Base-by-base conservation (phyloP, 208 protist genomes). In the Leishmania martiniquensis region DNA sequence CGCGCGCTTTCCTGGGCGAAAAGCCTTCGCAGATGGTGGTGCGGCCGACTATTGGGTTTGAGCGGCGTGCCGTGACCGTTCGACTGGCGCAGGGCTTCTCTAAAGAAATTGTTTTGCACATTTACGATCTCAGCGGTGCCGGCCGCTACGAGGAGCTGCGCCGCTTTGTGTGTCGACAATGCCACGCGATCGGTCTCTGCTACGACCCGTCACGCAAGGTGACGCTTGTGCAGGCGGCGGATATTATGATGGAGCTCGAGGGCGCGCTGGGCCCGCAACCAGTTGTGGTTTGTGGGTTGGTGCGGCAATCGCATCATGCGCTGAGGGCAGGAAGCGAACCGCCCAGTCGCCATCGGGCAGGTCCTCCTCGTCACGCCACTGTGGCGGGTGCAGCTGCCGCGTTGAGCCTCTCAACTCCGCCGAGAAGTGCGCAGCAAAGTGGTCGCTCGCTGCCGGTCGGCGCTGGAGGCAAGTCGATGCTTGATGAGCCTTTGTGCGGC, bases 191-290 rank as follows among this genome's bases (percentile, higher is more conserved):
- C 13, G 91, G 80, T 7, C 80, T 97, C 1, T 97, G 93, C 81
- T 97, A 97, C 83, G 89, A 97, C 76, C 80, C 93, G 2, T 39
- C 52, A 0, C 83, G 83, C 9, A 95, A 95, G 76, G 74, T 92
- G 17, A 95, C 93, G 37, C 80, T 97, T 7, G 89, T 95, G 71
- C 75, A 95, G 85, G 93, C 93, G 65, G 90, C 90, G 12, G 88
- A 94, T 65, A 85, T 97, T 12, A 97, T 97, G 90, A 85, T 91
- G 84, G 83, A 74, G 55, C 70, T 97, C 47, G 93, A 95, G 67
- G 51, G 81, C 7, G 77, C 83, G 9, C 83, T 97, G 17, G 89
- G 93, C 0, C 87, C 91, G 68, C 93, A 97, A 78, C 89, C 93
- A 6, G 91, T 94, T 12, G 89, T 97, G 29, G 86, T 95, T 2